These are phyloP conservation scores for Cerioporus squamosus DNA, from an alignment of 1,284 basidiomycete genomes.

Conservation along the genomic window DNA sequence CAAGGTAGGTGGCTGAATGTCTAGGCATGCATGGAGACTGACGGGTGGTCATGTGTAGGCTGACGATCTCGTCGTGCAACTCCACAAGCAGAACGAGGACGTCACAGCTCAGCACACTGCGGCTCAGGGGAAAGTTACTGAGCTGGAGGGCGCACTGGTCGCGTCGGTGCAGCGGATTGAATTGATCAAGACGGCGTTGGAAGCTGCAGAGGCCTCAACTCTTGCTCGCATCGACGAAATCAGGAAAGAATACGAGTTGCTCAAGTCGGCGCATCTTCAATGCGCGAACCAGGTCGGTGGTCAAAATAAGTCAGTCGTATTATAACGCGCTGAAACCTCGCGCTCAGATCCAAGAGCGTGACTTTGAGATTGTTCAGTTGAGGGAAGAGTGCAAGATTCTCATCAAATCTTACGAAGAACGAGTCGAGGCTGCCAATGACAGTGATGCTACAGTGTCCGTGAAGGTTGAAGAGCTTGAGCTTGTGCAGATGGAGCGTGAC, in stretches of 20 bases:
- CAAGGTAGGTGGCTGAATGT: too few relatives aligned
- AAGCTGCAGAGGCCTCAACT: neutral
- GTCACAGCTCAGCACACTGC: neutral
- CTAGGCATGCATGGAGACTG: too few relatives aligned
- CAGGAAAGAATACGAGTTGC: neutral
- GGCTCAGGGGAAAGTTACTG: neutral
- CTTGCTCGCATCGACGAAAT: conserved; percentile 1
- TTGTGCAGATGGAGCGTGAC: neutral
- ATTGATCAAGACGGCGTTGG: neutral
- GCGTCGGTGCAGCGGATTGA: neutral
- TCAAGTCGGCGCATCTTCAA: neutral
- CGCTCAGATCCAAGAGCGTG: neutral
- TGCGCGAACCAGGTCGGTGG: neutral
- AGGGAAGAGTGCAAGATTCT: conserved; percentile 7
- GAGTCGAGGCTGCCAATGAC: neutral
- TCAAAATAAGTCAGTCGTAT: neutral
- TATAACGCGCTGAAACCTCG: neutral
- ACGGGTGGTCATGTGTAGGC: neutral
- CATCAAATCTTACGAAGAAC: conserved; percentile 1
- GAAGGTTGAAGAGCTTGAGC: neutral
- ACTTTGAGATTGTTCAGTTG: neutral
- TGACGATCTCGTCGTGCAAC: neutral
- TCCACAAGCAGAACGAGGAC: neutral
- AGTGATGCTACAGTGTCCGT: neutral
- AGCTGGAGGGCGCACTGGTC: neutral